These are phyloP conservation scores for Citrus sinensis DNA, from an alignment of 345 rosid genomes.

Conservation along the genomic window DNA sequence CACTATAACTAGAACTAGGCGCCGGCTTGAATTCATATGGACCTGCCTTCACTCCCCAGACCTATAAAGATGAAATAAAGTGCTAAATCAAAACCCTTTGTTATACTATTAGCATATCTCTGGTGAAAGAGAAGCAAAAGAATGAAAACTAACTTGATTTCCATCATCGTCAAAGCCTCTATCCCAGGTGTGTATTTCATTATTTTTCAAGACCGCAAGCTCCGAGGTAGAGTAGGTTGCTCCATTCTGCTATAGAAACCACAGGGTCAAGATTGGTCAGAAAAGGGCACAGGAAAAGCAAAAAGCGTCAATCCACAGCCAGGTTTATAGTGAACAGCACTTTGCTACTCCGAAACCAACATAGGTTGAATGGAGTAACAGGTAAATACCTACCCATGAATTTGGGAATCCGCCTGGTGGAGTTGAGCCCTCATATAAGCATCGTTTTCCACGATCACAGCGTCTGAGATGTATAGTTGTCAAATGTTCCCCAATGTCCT, in stretches of 20 bases:
- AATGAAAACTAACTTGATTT: slow-evolving; percentile 54
- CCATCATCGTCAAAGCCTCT: slow-evolving; percentile 75
- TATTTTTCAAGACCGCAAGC: slow-evolving; percentile 74
- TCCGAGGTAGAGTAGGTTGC: slow-evolving; percentile 80
- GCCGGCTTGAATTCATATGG: slow-evolving; percentile 86
- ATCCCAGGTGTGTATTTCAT: slow-evolving; percentile 88
- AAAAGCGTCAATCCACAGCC: background rate
- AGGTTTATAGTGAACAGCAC: background rate
- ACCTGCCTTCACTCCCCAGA: slow-evolving; percentile 77
- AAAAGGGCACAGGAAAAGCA: background rate
- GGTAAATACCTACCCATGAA: slow-evolving; percentile 60
- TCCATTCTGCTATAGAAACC: slow-evolving; percentile 46
- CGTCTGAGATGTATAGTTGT: slow-evolving; percentile 70
- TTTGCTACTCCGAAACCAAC: background rate
- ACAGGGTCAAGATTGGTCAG: background rate
- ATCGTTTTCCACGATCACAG: slow-evolving; percentile 78
- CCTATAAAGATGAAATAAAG: slow-evolving; percentile 37
- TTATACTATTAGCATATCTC: background rate
- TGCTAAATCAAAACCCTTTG: background rate
- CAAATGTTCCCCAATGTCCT: slow-evolving; percentile 85
- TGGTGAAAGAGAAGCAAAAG: background rate
- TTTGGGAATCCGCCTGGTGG: slow-evolving; percentile 83
- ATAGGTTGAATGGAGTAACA: background rate
- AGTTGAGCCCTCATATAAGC: slow-evolving; percentile 80
- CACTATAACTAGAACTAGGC: slow-evolving; percentile 49